Base-by-base conservation (phyloP, 805 yeast genomes). In the Sugiyamaella americana region DNA sequence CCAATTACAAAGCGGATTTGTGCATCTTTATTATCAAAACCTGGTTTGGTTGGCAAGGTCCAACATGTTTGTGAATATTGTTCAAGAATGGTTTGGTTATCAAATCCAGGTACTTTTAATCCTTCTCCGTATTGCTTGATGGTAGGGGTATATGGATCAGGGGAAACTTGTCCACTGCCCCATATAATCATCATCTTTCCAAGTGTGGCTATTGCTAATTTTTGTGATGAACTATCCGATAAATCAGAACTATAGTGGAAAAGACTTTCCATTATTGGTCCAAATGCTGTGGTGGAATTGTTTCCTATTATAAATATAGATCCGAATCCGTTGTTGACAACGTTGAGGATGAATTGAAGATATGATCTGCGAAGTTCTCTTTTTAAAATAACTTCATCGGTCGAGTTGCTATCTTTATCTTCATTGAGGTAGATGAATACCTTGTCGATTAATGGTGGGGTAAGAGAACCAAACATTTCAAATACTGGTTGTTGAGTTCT, bases 31-130 rank as follows among this genome's bases (percentile, higher is more conserved):
- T 80, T 68, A 58, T 82, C 78, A 56, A 82, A 80, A 32, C 75
- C 74, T 30, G 80, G 75, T 55, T 83, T 80, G 61, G 86, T 81
- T n/a, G 95, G 87, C 41, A 87, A 69, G 62, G 87, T 89, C 68
- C 87, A 84, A 30, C 82, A 72, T 46, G 86, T 67, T 42, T 82
- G 75, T 2, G 88, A 74, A 22, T 79, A 71, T 53, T 80, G 82
- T 43, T 80, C 78, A 64, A 86, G 77, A 49, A 89, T 73, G 58
- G 78, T 77, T 37, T 77, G 51, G 37, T 54, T 80, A 47, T 84
- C 82, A 41, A 86, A 76, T 4, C 93, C 86, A 16, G 83, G 89
- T 42, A 85, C 67, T 21, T 74, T 67, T 44, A 73, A 69, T 17
- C 76, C 75, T 35, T 73, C 71, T 20, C 76, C 74, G 39, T 73